These are phyloP conservation scores for Leccinum disarticulatum DNA, from an alignment of 768 basidiomycete species.

Conservation along the genomic window DNA sequence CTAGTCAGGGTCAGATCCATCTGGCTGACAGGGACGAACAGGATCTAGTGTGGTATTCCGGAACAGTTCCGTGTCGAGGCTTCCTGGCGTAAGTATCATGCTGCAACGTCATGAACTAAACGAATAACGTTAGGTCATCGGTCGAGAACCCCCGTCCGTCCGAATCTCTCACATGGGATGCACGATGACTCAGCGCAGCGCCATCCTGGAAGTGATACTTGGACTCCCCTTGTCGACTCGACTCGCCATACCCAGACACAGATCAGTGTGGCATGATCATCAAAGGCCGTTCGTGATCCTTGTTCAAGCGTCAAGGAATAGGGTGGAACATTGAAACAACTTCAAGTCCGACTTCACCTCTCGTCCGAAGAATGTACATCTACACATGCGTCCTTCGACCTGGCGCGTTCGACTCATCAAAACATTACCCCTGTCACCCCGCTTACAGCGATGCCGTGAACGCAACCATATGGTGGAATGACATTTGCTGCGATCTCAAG, in stretches of 20 bases:
- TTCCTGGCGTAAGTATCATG: conserved; percentile 8
- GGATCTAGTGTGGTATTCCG: conserved; percentile 3
- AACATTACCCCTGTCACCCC: background rate
- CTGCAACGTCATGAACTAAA: conserved; percentile 7
- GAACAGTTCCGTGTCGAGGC: conserved; percentile 11
- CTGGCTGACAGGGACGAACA: conserved; percentile 10
- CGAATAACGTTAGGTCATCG: background rate
- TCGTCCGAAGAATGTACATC: too few species aligned
- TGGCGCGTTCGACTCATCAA: conserved; percentile 14
- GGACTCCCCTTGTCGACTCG: background rate
- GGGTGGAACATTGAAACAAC: conserved; percentile 21
- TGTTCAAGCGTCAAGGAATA: background rate
- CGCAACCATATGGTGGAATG: background rate
- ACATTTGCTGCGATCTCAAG: conserved; percentile 12
- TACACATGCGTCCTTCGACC: conserved; percentile 18
- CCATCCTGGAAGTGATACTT: background rate
- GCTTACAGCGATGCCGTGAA: conserved; percentile 2
- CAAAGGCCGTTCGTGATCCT: conserved; percentile 11
- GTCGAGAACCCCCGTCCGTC: background rate
- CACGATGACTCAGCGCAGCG: conserved; percentile 6
- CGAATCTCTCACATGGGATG: conserved; percentile 1
- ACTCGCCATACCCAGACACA: background rate
- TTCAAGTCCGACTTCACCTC: background rate
- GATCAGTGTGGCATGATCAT: conserved; percentile 4
- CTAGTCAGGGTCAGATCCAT: conserved; percentile 34